A percentile compares a stretch with the other conserved stretches of the same genome.
Conservation (phyloP, 2,329 filamentous ascomycete genomes). For the Cercospora beticola region DNA sequence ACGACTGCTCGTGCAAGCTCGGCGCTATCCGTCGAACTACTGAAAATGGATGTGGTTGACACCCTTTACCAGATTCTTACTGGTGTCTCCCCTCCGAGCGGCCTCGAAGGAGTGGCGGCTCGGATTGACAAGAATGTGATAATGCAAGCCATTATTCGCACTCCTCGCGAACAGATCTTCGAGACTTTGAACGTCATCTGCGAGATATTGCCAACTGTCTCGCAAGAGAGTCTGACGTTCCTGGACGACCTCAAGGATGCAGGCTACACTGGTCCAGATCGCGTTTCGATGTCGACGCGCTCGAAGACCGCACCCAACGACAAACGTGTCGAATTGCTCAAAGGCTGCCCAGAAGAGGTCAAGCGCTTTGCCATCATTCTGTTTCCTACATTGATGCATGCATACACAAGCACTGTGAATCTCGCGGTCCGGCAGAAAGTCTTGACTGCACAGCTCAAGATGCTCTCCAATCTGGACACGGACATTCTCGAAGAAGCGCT, state of each 20-base stretch:
- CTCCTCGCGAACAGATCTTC: slow-evolving; percentile 91
- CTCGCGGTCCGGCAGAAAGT: slow-evolving; percentile 93
- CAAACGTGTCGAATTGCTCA: slow-evolving; percentile 76
- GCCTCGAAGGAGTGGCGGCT: slow-evolving; percentile 71
- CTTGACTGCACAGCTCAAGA: slow-evolving; percentile 91
- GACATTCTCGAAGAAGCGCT: slow-evolving; percentile 82
- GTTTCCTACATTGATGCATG: slow-evolving; percentile 91
- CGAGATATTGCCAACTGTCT: slow-evolving; percentile 79
- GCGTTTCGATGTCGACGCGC: slow-evolving; percentile 44
- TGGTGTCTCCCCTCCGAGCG: slow-evolving; percentile 84
- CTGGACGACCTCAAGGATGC: slow-evolving; percentile 52
- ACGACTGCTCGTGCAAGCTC: slow-evolving; percentile 90
- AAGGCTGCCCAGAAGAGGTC: slow-evolving; percentile 80
- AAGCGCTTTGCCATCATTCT: slow-evolving; percentile 90
- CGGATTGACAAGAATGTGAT: slow-evolving; percentile 96
- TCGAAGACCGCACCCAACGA: slow-evolving; percentile 66
- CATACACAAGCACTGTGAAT: slow-evolving; percentile 97
- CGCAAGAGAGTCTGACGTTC: slow-evolving; percentile 55
- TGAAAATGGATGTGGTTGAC: slow-evolving; percentile 96
- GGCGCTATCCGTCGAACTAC: slow-evolving; percentile 78
- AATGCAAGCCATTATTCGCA: slow-evolving; percentile 97
- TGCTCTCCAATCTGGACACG: slow-evolving; percentile 91
- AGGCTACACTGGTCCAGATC: slow-evolving; percentile 50
- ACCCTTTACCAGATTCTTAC: slow-evolving; percentile 97
- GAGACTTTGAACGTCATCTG: slow-evolving; percentile 98